Evolutionary conservation across 1,284 basidiomycete species (phyloP), one percentile per base, ranked within the genome.

Genomic region (Leccinum subrobustum): DNA sequence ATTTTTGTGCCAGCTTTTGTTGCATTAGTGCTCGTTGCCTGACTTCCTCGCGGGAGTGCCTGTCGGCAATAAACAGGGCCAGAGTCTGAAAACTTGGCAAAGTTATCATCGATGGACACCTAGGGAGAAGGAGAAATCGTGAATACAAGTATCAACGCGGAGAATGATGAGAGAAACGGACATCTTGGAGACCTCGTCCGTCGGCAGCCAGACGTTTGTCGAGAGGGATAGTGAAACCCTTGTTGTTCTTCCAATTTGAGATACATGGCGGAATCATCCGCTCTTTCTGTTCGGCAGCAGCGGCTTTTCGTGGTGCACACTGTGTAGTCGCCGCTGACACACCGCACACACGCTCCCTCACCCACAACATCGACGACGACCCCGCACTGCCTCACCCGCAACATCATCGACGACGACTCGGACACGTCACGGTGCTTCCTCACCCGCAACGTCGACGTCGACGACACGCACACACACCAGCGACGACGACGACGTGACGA

Each of bases 161-260:
- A 39, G 60, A 9, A 48, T 16, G 33, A 53, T 11, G 48, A 51
- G 35, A 35, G 58, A 33, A n/a, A 81, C 92, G 75, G 64, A 98
- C 95, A 75, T 99, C 97, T 76, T 99, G 96, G 50, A 99, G 81
- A 58, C 96, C 96, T 67, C 96, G 87, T 14, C 96, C 97, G 75
- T 99, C 96, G 11, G 97, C 96, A 20, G 97, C 97, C 54, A 99
- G 82, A 68, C 97, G 93, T 79, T 99, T 99, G 76, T 99, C 97
- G 25, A 99, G 83, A 29, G 97, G 96, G 68, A 99, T 98, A 5
- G 96, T 99, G 78, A 96, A 99, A 83, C 97, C 97, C 78, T 98
- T 98, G 87, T 99, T 98, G 82, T 99, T 99, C 82, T 99, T 99
- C 97, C 97, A 99, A 78, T 99, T 99, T 35, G 95, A 98, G 65